These are phyloP conservation scores for Mycena rosella DNA, from an alignment of 768 basidiomycete species.

Conservation along the genomic window DNA sequence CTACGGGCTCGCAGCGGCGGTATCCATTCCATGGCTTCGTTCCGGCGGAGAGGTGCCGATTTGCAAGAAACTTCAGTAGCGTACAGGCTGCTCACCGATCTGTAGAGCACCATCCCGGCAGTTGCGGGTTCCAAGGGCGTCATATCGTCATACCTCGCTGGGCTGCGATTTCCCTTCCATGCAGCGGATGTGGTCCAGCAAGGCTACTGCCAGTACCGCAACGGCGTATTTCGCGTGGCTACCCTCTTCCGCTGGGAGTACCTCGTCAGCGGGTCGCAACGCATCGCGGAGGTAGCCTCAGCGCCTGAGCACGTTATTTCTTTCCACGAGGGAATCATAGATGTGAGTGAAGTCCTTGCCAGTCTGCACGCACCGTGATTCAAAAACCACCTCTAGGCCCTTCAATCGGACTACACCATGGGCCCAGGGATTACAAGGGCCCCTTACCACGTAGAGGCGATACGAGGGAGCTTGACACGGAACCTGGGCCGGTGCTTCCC, in stretches of 20 bases:
- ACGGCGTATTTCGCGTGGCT: slow-evolving; percentile 12
- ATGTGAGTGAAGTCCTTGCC: slow-evolving; percentile 2
- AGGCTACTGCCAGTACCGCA: background rate
- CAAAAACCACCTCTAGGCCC: background rate
- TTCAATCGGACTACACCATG: slow-evolving; percentile 5
- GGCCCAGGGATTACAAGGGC: background rate
- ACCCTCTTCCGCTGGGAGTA: slow-evolving; percentile 3
- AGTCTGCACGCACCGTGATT: background rate
- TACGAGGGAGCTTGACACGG: background rate
- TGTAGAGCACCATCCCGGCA: background rate
- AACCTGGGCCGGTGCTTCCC: slow-evolving; percentile 10
- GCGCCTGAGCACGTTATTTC: slow-evolving; percentile 8
- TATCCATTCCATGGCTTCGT: background rate
- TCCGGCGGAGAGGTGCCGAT: background rate
- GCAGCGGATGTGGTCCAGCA: background rate
- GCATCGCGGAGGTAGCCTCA: background rate
- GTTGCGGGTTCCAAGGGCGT: background rate
- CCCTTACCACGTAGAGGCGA: background rate
- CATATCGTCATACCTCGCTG: background rate
- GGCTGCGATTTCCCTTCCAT: background rate
- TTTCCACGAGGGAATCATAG: background rate
- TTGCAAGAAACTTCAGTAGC: too few relatives aligned
- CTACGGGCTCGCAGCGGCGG: slow-evolving; percentile 1
- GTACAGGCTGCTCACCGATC: too few relatives aligned
- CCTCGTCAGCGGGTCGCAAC: background rate